Conservation (phyloP, 805 yeast species). For the Metschnikowia orientalis region DNA sequence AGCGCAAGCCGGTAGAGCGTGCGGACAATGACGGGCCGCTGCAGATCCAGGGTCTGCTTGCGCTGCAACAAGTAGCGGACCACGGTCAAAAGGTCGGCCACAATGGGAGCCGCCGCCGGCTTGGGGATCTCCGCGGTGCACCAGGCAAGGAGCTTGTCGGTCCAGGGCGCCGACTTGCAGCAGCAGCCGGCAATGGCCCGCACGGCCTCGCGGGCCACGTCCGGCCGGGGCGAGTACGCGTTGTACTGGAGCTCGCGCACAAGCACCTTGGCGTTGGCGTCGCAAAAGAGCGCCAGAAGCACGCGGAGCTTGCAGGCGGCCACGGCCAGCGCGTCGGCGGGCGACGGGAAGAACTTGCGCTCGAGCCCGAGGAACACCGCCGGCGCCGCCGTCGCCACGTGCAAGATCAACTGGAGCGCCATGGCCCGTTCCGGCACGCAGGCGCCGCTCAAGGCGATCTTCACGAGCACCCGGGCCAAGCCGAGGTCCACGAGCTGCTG, state of each 20-base stretch:
- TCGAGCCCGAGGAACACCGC: slow-evolving; percentile 30
- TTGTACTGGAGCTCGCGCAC: slow-evolving; percentile 63
- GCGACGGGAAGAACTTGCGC: slow-evolving; percentile 51
- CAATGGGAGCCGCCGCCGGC: slow-evolving; percentile 22
- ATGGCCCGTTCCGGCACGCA: slow-evolving; percentile 21
- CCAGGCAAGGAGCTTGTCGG: slow-evolving; percentile 58
- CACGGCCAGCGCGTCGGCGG: slow-evolving; percentile 44
- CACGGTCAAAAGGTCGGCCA: slow-evolving; percentile 67
- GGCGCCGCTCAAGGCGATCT: slow-evolving; percentile 31
- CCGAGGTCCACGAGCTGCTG: slow-evolving; percentile 43
- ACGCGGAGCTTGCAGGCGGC: slow-evolving; percentile 57
- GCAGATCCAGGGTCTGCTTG: slow-evolving; percentile 23
- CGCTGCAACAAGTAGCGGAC: slow-evolving; percentile 68
- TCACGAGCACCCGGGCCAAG: slow-evolving; percentile 48
- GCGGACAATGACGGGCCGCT: slow-evolving; percentile 37
- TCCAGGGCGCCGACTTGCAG: slow-evolving; percentile 44
- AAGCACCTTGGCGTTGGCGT: slow-evolving; percentile 49
- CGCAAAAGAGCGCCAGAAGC: slow-evolving; percentile 51
- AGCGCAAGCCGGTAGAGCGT: slow-evolving; percentile 49
- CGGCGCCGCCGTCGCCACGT: slow-evolving; percentile 11
- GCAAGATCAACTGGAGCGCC: slow-evolving; percentile 45
- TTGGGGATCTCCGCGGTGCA: slow-evolving; percentile 46
- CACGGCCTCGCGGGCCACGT: slow-evolving; percentile 45
- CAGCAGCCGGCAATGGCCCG: slow-evolving; percentile 61
- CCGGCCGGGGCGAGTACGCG: slow-evolving; percentile 27